These are phyloP conservation scores for Orbilia quercus DNA, from an alignment of 2,329 filamentous ascomycete species.

Conservation along the genomic window DNA sequence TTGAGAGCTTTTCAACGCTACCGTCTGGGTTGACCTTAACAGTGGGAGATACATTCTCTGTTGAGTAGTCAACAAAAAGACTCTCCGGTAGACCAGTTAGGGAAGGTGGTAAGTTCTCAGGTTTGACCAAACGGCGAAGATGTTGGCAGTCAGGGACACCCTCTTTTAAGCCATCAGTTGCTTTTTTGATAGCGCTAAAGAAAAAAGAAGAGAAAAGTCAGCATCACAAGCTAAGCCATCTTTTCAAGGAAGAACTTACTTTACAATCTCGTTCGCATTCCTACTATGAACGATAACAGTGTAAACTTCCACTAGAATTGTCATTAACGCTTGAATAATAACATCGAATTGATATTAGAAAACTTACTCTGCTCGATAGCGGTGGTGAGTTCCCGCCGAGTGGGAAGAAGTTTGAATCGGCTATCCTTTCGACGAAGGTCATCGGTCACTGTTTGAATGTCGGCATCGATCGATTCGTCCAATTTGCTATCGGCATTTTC, in stretches of 20 bases:
- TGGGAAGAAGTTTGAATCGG: constrained; percentile 41
- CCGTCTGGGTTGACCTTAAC: constrained; percentile 53
- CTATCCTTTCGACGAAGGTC: constrained; percentile 45
- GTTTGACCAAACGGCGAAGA: constrained; percentile 69
- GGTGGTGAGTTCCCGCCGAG: constrained; percentile 39
- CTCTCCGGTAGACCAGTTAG: constrained; percentile 59
- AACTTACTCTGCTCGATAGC: constrained; percentile 51
- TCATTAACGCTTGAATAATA: constrained; percentile 4
- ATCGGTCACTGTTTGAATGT: constrained; percentile 43
- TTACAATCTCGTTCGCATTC: constrained; percentile 77
- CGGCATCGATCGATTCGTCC: constrained; percentile 22
- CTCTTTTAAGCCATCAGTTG: constrained; percentile 55
- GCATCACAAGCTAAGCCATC: too few species aligned
- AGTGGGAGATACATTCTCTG: constrained; percentile 48
- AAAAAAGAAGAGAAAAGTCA: constrained; percentile 10
- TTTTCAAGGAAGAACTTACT: too few species aligned
- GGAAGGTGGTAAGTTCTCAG: constrained; percentile 70
- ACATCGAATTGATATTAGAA: neutral
- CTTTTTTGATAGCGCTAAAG: constrained; percentile 48
- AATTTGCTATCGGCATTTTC: constrained; percentile 11
- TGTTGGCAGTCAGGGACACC: constrained; percentile 64
- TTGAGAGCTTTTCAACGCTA: constrained; percentile 64
- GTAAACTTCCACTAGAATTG: constrained; percentile 72
- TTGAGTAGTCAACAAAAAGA: constrained; percentile 60
- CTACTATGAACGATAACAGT: constrained; percentile 78